Evolutionary conservation across 305 asterid genomes (phyloP).

Genomic region (Vinca major): DNA sequence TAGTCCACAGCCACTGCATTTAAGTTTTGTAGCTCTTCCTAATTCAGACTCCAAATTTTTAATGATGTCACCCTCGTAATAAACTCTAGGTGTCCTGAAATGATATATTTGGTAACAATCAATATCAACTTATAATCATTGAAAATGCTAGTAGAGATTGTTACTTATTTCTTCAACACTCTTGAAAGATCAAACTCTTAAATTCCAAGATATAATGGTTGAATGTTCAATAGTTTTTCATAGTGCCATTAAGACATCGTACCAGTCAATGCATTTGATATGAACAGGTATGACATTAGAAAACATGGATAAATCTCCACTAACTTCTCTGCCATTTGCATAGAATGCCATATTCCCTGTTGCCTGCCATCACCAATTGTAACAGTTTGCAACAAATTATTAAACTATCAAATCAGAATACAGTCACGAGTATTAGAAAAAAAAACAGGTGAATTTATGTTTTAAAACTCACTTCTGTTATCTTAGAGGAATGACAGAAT

Average conservation of each 20-base stretch:
- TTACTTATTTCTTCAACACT: no score
- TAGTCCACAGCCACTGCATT: slow-evolving; percentile 73
- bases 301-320: slow-evolving; percentile 25
- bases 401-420: neutral
- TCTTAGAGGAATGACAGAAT: slow-evolving; percentile 63
- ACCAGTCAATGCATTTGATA: slow-evolving; percentile 85
- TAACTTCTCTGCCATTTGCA: slow-evolving; percentile 66
- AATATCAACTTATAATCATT: no score
- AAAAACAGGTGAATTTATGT: neutral
- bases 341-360: slow-evolving; percentile 60
- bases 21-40: slow-evolving; percentile 82
- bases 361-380: slow-evolving; percentile 30
- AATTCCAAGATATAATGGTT: neutral
- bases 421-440: no score
- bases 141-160: no score
- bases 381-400: neutral
- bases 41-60: slow-evolving; percentile 74
- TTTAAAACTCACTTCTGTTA: slow-evolving; percentile 51
- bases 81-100: slow-evolving; percentile 78
- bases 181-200: neutral
- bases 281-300: slow-evolving; percentile 59
- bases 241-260: neutral
- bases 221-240: neutral
- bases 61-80: slow-evolving; percentile 47
- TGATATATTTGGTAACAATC: neutral